Conservation (phyloP, 75 land plant species). For the Adiantum capillusveneris region DNA sequence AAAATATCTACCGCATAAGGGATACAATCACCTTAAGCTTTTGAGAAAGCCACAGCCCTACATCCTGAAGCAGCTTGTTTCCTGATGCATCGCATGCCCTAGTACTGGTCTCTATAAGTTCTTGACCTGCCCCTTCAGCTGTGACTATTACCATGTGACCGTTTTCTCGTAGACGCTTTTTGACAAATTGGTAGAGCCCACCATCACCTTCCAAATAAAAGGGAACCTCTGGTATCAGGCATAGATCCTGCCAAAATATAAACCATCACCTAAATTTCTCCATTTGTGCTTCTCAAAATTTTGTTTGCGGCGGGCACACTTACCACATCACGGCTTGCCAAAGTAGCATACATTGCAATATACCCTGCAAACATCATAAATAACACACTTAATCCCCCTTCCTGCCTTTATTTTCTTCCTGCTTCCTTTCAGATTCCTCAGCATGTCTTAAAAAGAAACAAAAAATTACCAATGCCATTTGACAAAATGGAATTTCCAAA, state of each 20-base stretch:
- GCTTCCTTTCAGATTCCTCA: no score
- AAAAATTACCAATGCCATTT: no score
- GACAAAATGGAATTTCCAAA: no score
- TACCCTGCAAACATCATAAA: conserved; percentile 36
- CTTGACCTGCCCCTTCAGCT: conserved; percentile 90
- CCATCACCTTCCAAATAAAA: conserved; percentile 72
- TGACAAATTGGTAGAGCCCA: conserved; percentile 65
- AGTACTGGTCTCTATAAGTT: conserved; percentile 20
- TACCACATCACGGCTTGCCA: conserved; percentile 80
- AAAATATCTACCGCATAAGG: background rate
- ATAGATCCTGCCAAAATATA: conserved; percentile 37
- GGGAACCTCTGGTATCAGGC: conserved; percentile 80
- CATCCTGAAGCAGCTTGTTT: conserved; percentile 59
- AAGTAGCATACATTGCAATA: conserved; percentile 76
- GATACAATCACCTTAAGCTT: conserved; percentile 57
- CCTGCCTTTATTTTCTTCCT: background rate
- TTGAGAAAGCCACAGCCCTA: conserved; percentile 67
- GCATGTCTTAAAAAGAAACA: no score
- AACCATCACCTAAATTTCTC: background rate
- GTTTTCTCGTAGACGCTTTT: conserved; percentile 55
- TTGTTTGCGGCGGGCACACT: background rate
- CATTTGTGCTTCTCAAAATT: background rate
- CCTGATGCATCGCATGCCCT: conserved; percentile 67
- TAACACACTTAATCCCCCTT: background rate
- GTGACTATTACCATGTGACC: conserved; percentile 76